A percentile compares a stretch with the other conserved stretches of the same genome.
Conservation (phyloP, 1,284 basidiomycete species). For the Ustilago esculenta region DNA sequence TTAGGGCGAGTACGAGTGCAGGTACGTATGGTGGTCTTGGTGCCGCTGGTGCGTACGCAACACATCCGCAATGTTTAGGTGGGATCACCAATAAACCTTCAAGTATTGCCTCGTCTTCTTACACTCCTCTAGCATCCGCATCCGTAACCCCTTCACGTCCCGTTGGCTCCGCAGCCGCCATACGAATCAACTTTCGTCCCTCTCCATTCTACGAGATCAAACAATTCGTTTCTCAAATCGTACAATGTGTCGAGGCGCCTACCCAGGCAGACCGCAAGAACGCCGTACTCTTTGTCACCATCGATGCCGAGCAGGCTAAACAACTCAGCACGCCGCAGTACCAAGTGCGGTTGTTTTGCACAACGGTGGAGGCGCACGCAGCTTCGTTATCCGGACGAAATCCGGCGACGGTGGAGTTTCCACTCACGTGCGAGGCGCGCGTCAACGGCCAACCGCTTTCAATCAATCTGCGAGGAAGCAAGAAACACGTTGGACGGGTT, state of each 20-base stretch:
- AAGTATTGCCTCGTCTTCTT: constrained; percentile 30
- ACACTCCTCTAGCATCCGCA: constrained; percentile 17
- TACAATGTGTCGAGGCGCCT: constrained; percentile 52
- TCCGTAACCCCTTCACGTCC: constrained; percentile 7
- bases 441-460: constrained; percentile 53
- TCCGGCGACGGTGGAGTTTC: constrained; percentile 58
- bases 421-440: constrained; percentile 55
- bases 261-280: constrained; percentile 48
- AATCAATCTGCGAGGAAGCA: constrained; percentile 58
- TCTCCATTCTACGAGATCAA: constrained; percentile 61
- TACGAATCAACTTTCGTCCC: constrained; percentile 48
- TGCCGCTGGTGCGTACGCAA: constrained; percentile 29
- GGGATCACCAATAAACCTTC: constrained; percentile 26
- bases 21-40: constrained; percentile 31
- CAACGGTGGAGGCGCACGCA: constrained; percentile 53
- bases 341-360: constrained; percentile 58
- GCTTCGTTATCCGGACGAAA: constrained; percentile 36
- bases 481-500: constrained; percentile 58
- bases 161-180: constrained; percentile 18
- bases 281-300: constrained; percentile 36
- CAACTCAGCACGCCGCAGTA: constrained; percentile 29
- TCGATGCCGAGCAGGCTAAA: constrained; percentile 37
- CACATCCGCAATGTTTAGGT: constrained; percentile 21
- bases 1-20: constrained; percentile 19
- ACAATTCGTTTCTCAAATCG: constrained; percentile 46